Conservation (phyloP, 495 filamentous ascomycete genomes). For the Friedmanniomyces simplex region DNA sequence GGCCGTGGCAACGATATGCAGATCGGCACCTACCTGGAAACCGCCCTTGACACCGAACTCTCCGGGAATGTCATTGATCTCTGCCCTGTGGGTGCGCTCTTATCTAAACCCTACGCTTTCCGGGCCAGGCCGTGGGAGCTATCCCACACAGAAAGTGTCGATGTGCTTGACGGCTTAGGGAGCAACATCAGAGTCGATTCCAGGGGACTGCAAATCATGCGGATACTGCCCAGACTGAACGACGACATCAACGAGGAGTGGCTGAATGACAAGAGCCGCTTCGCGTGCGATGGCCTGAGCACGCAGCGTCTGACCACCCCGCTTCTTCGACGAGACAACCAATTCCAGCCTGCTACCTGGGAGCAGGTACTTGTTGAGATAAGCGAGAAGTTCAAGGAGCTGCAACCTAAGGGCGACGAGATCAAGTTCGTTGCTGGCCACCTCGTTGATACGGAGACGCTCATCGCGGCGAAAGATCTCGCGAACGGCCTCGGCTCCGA, state of each 20-base stretch:
- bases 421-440: constrained; percentile 93
- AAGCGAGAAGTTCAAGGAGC: constrained; percentile 57
- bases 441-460: constrained; percentile 77
- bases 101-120: constrained; percentile 96
- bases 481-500: constrained; percentile 93
- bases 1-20: constrained; percentile 95
- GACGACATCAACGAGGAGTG: constrained; percentile 98
- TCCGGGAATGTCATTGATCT: constrained; percentile 97
- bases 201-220: constrained; percentile 92
- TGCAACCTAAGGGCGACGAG: constrained; percentile 75
- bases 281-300: constrained; percentile 94
- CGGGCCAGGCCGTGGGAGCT: constrained; percentile 94
- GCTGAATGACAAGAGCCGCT: constrained; percentile 97
- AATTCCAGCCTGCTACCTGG: constrained; percentile 86
- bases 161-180: constrained; percentile 84
- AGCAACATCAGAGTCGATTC: constrained; percentile 91
- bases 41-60: constrained; percentile 80
- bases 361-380: constrained; percentile 88
- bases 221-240: constrained; percentile 81
- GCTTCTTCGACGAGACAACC: constrained; percentile 73
- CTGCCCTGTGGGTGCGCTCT: constrained; percentile 91
- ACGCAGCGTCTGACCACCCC: constrained; percentile 90
- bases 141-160: constrained; percentile 83
- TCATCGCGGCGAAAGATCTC: constrained; percentile 94
- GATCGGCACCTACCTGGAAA: constrained; percentile 95